phyloP scores from a whole-genome alignment of 164 flowering plant genomes.

The Protea cynaroides region DNA sequence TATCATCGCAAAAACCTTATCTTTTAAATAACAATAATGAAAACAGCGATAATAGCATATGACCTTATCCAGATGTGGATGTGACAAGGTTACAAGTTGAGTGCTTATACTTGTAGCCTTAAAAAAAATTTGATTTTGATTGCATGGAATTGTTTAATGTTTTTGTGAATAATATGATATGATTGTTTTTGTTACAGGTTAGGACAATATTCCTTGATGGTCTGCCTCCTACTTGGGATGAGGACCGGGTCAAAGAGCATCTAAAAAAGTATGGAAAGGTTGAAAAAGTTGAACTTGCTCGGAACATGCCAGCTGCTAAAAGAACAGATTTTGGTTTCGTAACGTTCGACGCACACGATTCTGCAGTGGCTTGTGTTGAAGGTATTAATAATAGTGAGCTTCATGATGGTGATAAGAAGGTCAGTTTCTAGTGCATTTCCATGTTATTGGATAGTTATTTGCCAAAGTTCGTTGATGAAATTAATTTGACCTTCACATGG shows the following conservation, averaged over 20 bases:
- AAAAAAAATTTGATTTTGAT: neutral
- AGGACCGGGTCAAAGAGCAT: slow-evolving; percentile 22
- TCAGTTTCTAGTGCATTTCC: slow-evolving; percentile 5
- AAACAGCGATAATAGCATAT: neutral
- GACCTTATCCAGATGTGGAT: neutral
- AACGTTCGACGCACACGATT: slow-evolving; percentile 28
- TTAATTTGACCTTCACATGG: neutral
- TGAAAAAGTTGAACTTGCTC: slow-evolving; percentile 30
- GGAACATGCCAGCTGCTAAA: slow-evolving; percentile 32
- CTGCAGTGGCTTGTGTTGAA: slow-evolving; percentile 28
- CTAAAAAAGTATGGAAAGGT: slow-evolving; percentile 25
- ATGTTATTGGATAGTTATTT: neutral
- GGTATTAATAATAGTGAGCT: slow-evolving; percentile 21
- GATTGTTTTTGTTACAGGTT: slow-evolving; percentile 19
- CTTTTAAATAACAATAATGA: no score
- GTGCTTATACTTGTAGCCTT: no score
- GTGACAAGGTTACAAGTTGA: neutral
- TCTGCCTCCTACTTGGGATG: slow-evolving; percentile 29
- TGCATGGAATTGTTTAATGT: neutral
- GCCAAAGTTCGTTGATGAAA: neutral
- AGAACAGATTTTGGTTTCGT: slow-evolving; percentile 33
- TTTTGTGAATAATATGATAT: neutral
- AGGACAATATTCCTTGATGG: slow-evolving; percentile 27
- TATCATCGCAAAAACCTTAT: no score
- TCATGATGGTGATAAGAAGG: slow-evolving; percentile 24